phyloP scores from a whole-genome alignment of 2,329 filamentous ascomycete species.

The Epichloe hybrida region DNA sequence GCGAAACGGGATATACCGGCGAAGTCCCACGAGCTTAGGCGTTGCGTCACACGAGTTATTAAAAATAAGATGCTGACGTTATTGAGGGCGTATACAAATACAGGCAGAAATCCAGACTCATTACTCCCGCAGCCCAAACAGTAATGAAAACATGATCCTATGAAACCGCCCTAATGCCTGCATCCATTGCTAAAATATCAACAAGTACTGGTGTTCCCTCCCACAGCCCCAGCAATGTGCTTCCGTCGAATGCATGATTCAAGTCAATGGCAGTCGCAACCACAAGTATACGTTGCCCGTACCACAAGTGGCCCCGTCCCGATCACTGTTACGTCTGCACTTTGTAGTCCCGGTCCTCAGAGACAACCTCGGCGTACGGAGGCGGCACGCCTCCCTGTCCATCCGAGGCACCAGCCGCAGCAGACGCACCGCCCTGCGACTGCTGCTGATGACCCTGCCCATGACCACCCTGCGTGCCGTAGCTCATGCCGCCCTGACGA shows the following conservation, averaged over 20 bases:
- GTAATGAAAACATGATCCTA: neutral
- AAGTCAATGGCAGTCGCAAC: no score
- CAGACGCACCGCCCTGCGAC: constrained; percentile 18
- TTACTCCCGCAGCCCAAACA: neutral
- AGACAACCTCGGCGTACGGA: constrained; percentile 79
- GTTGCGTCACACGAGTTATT: neutral
- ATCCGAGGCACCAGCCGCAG: constrained; percentile 26
- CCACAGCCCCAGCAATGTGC: no score
- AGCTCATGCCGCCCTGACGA: constrained; percentile 9
- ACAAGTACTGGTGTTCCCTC: no score
- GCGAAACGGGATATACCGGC: neutral
- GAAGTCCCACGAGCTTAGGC: no score
- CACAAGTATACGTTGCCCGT: neutral
- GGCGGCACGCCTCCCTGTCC: constrained; percentile 48
- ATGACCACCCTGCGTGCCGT: constrained; percentile 6
- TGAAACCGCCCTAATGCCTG: no score
- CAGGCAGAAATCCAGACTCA: neutral
- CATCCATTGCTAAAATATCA: no score
- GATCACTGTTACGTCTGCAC: constrained; percentile 44
- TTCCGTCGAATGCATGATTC: neutral
- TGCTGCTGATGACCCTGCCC: constrained; percentile 1
- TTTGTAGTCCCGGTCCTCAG: constrained; percentile 82
- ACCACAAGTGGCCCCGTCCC: neutral
- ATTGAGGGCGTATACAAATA: neutral
- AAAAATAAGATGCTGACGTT: neutral